These are phyloP conservation scores for Daedalea quercina DNA, from an alignment of 768 basidiomycete species.

Conservation along the genomic window DNA sequence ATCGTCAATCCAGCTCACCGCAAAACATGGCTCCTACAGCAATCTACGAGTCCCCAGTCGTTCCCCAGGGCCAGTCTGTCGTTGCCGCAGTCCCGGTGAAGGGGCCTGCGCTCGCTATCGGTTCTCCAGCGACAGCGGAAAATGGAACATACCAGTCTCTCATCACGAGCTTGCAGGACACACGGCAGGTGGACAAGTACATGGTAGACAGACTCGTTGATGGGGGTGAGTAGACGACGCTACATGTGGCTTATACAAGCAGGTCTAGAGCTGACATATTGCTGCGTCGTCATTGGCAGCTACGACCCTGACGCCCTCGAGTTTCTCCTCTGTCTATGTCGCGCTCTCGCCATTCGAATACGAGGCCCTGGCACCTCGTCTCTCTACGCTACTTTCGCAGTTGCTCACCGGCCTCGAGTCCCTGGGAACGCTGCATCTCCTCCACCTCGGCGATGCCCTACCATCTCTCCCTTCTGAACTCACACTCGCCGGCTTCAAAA, in stretches of 20 bases:
- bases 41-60: constrained; percentile 27
- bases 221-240: constrained; percentile 46
- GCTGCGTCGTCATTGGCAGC: constrained; percentile 34
- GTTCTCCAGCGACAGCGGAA: constrained; percentile 70
- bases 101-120: constrained; percentile 63
- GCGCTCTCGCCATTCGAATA: constrained; percentile 63
- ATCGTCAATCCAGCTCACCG: background rate
- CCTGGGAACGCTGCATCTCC: constrained; percentile 62
- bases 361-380: constrained; percentile 42
- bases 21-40: constrained; percentile 57
- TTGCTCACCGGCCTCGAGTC: constrained; percentile 56
- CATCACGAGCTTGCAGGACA: constrained; percentile 50
- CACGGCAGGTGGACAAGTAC: constrained; percentile 61
- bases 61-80: constrained; percentile 17
- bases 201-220: constrained; percentile 80
- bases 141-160: constrained; percentile 75
- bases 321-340: constrained; percentile 62
- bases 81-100: constrained; percentile 23
- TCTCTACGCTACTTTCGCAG: constrained; percentile 51
- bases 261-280: constrained; percentile 2
- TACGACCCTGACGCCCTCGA: constrained; percentile 42
- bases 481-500: constrained; percentile 56
- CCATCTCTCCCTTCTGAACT: constrained; percentile 50
- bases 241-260: background rate
- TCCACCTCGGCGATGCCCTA: constrained; percentile 41